Base-by-base conservation (phyloP, 164 flowering plant genomes). In the Magnolia sinica region DNA sequence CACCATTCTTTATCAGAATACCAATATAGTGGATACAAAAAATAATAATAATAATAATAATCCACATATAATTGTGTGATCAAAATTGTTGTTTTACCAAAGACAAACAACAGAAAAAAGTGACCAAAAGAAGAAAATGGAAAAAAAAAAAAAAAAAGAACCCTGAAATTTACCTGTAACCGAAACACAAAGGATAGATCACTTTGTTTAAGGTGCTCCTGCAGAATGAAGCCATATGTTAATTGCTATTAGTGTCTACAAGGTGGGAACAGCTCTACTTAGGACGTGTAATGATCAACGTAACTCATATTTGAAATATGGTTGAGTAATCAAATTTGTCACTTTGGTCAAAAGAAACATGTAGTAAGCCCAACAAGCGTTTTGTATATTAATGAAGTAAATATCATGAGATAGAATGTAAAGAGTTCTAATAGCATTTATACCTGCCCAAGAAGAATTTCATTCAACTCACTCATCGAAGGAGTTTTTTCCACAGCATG, bases 401-500 rank as follows among this genome's bases (percentile, higher is more conserved):
- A 1, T 63, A 70, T 70, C 59, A 78, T 24, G 23, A 49, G 9
- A 72, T 45, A 65, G 64, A 55, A 13, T 37, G 55, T 45, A 68
- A 9, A 55, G 7, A 4, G 6, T 49, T 50, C 61, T 10, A 22
- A 14, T 64, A 74, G 14, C 18, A n/a, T 49, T 24, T 49, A 20
- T 91, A 96, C 99, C 99, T 96, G 98, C 63, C 95, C 94, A 77
- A 94, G 85, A 76, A 96, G 94, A 80, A 96, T 91, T 80, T 96
- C 98, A 83, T 90, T 96, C 82, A 96, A 83, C 82, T 93, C 98
- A 82, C 99, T 96, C 98, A 96, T 93, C 75, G 98, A 94, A 77
- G 99, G 98, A 81, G 96, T 94, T 87, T 87, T 91, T 84, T 96
- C 98, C 74, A 96, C 86, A 72, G 97, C 90, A 81, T 90, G 84